phyloP scores from a whole-genome alignment of 108 stramenopile species.

The Skeletonema potamos region DNA sequence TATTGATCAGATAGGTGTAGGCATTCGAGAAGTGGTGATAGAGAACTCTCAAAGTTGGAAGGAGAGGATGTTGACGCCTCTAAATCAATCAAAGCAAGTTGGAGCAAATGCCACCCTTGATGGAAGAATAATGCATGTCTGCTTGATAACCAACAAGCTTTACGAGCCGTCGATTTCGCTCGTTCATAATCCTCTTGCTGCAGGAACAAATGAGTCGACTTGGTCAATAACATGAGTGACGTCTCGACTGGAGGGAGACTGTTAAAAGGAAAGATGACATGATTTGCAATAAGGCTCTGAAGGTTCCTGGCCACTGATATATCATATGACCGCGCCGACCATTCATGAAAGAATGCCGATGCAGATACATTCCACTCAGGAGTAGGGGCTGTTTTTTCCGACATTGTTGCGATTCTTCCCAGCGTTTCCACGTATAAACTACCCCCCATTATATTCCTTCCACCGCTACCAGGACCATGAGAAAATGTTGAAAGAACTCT shows the following conservation, averaged over 20 bases:
- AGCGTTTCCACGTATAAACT: not conserved
- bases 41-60: constrained; percentile 34
- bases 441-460: constrained; percentile 21
- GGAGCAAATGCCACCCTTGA: constrained; percentile 55
- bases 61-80: constrained; percentile 41
- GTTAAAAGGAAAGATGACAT: constrained; percentile 28
- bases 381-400: constrained; percentile 1
- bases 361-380: constrained; percentile 24
- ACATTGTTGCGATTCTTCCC: not conserved
- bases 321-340: constrained; percentile 39
- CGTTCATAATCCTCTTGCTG: constrained; percentile 17
- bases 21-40: constrained; percentile 68
- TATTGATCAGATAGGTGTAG: constrained; percentile 54
- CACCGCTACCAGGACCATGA: constrained; percentile 10
- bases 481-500: constrained; percentile 33
- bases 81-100: constrained; percentile 55
- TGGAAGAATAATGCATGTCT: constrained; percentile 40
- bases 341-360: constrained; percentile 38
- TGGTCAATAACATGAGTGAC: constrained; percentile 16
- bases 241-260: constrained; percentile 19
- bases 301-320: constrained; percentile 21
- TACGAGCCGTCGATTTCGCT: constrained; percentile 26
- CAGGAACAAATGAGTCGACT: constrained; percentile 23
- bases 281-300: constrained; percentile 29
- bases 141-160: constrained; percentile 27